These are phyloP conservation scores for Fusarium brachygibbosum DNA, from an alignment of 2,329 filamentous ascomycete species.

Conservation along the genomic window DNA sequence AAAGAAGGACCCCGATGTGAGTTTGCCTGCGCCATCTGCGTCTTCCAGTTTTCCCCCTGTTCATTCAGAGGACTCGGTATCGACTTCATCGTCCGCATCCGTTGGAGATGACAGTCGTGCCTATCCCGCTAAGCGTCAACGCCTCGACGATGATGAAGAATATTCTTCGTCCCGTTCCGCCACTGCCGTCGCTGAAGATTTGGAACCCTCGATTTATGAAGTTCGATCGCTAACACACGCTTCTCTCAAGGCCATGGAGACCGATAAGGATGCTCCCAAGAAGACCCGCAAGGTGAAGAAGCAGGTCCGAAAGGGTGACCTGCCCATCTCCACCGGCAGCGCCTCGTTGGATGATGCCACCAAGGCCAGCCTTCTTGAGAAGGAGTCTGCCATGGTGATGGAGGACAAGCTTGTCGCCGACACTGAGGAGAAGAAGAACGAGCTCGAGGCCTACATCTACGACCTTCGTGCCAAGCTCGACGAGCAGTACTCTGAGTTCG, in stretches of 20 bases:
- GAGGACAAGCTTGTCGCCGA: constrained; percentile 98
- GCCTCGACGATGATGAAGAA: constrained; percentile 24
- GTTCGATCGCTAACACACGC: constrained; percentile 47
- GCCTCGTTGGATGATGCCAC: constrained; percentile 78
- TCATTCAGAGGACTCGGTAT: constrained; percentile 3
- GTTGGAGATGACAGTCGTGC: constrained; percentile 36
- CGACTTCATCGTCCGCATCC: constrained; percentile 30
- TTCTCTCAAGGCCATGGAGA: constrained; percentile 80
- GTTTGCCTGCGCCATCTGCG: constrained; percentile 54
- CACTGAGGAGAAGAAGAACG: constrained; percentile 99
- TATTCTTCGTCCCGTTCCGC: constrained; percentile 5
- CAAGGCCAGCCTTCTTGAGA: constrained; percentile 80
- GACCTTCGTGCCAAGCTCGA: constrained; percentile 96
- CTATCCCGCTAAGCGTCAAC: constrained; percentile 40
- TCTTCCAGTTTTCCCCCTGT: constrained; percentile 5
- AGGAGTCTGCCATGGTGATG: constrained; percentile 92
- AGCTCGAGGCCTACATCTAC: constrained; percentile 98
- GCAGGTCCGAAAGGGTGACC: constrained; percentile 96
- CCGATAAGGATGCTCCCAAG: constrained; percentile 80
- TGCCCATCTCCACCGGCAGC: constrained; percentile 87
- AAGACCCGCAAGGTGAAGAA: constrained; percentile 99
- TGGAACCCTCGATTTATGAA: constrained; percentile 17
- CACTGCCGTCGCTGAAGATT: constrained; percentile 10
- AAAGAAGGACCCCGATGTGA: constrained; percentile 80
- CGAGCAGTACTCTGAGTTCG: constrained; percentile 89